Percentiles rank a stretch among this genome's conserved stretches.
phyloP scores from a whole-genome alignment of 441 rosid species.

The Euphorbia schlechtendalii region DNA sequence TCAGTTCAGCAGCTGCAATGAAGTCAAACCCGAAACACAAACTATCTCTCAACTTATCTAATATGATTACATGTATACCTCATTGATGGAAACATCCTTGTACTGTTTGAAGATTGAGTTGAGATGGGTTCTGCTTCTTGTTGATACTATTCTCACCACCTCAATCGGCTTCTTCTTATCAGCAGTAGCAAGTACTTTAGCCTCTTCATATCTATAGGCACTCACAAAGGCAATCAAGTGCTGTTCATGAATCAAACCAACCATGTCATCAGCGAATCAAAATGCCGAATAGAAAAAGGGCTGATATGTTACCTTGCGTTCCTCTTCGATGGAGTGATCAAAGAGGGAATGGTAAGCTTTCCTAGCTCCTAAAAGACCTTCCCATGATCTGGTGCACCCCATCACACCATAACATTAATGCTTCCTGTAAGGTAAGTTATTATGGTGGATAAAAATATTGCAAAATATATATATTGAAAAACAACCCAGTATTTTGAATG shows the following conservation, averaged over 20 bases:
- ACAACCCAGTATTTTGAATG: no score
- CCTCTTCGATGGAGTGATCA: constrained; percentile 76
- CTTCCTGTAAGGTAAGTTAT: no score
- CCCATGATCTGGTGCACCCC: no score
- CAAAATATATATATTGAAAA: no score
- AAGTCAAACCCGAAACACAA: not conserved
- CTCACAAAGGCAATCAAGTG: constrained; percentile 79
- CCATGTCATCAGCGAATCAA: not conserved
- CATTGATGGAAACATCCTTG: constrained; percentile 42
- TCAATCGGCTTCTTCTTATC: constrained; percentile 34
- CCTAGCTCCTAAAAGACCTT: no score
- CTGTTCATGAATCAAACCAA: constrained; percentile 32
- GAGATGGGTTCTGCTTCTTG: constrained; percentile 75
- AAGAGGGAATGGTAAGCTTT: no score
- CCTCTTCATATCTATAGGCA: constrained; percentile 89
- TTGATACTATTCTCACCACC: constrained; percentile 51
- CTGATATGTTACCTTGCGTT: constrained; percentile 46
- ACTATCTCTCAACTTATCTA: not conserved
- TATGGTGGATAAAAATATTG: no score
- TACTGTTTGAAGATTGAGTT: constrained; percentile 40
- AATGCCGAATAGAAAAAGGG: no score
- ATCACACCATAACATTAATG: no score
- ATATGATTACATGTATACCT: constrained; percentile 16
- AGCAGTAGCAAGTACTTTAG: constrained; percentile 39
- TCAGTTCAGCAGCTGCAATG: constrained; percentile 26